Evolutionary conservation across 176 grass and related monocot genomes (phyloP), one percentile per base, ranked within the genome.

Genomic region (Saccharum spontaneum): DNA sequence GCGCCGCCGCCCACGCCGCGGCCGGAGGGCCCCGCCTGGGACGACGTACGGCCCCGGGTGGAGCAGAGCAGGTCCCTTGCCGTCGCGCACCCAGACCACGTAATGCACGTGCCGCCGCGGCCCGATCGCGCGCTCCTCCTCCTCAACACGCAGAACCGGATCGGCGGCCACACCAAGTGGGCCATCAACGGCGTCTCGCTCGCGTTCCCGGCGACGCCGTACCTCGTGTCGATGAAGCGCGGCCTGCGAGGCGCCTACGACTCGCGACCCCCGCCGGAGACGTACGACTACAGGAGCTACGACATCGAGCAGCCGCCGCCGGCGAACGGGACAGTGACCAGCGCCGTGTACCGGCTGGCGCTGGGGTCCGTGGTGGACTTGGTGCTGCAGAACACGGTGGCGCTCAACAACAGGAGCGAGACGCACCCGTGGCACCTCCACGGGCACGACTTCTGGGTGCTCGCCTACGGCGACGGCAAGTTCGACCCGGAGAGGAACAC

Each of bases 391-490:
- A 97, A 97, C 76, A 83, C 94, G 10, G 87, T 78, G 57, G 41
- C 6, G 44, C 44, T 86, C 13, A 81, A 37, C 1, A 71, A 74
- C 63, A 80, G 45, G 28, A 97, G 36, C 16, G 90, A 94, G 83
- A 81, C 90, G 6, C 92, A 94, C 86, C 94, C 94, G 13, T 97
- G 94, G 92, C 94, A 97, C 69, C 84, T 97, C 69, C 94, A 97
- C 26, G 94, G 92, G 1, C 94, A 94, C 34, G 90, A 97, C 71
- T 94, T 97, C 69, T 94, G 92, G 90, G 92, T 94, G 78, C 40
- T 97, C 36, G 94, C 83, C 37, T 77, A 97, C 22, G 92, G 94
- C 14, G 26, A 69, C 0, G 94, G 86, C 23, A 94, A 92, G 75
- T 97, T 94, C 74, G 37, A 92, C 18, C 92, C 90, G 8, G 76